Base-by-base conservation (phyloP, 2,329 filamentous ascomycete genomes). In the Chaetomiaceae sp. region DNA sequence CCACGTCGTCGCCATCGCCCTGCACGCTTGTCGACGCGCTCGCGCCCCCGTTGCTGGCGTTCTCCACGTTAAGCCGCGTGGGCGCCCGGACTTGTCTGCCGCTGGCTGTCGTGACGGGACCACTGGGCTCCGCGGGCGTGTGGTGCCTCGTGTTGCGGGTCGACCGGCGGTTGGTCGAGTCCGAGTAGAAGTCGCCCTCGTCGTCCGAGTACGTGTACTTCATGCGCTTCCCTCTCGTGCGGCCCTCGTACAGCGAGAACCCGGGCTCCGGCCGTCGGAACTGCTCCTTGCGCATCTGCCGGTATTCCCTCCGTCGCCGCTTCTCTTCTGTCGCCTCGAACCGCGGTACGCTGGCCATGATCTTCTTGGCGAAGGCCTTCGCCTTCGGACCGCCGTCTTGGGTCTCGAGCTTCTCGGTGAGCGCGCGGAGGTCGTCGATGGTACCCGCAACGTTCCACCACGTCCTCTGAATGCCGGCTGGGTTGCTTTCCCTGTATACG, bases 311-410 rank as follows among this genome's bases (percentile, higher is more conserved):
- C 39, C 91, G 86, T 68, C 85, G 89, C 49, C 93, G 88, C 79
- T 96, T 97, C 87, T 95, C 90, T 70, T 97, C 91, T 5, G 89
- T 91, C 31, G 87, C 89, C 68, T 97, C 92, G 60, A 99, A 96
- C 30, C 90, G 83, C 30, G 91, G 89, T 30, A 97, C 81, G 10
- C 90, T 91, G 46, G 82, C 79, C 31, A 77, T 68, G 62, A 99
- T 95, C 66, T 84, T 87, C 60, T 86, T 82, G 53, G 86, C 83
- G 30, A 97, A 76, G 53, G 83, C 82, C 62, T 82, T 87, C 0
- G 92, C 89, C 65, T 89, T 87, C 44, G 87, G 89, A 0, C 87
- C 87, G 46, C 86, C 87, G 60, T 97, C 92, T 33, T 81, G 79
- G 3, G 76, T 81, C 46, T 84, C 79, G 9, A 99, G 78, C 66